Percentiles rank a stretch among this genome's conserved stretches.
Conservation (phyloP, 768 basidiomycete genomes). For the Hygrophoropsis aurantiaca region DNA sequence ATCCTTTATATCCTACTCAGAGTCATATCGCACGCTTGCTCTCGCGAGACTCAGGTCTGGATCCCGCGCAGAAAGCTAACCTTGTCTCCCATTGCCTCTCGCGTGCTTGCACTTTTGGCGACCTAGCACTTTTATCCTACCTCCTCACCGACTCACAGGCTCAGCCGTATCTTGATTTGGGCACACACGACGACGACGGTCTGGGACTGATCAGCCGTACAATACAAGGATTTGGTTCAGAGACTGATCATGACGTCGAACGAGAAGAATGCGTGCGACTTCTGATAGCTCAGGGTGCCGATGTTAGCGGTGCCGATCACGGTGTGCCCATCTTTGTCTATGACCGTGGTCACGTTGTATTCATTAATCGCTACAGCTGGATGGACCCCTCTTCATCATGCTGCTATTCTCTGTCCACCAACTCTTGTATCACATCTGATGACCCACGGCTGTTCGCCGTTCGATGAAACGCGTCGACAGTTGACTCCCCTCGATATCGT, state of each 20-base stretch:
- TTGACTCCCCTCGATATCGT: constrained; percentile 89
- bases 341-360: constrained; percentile 2
- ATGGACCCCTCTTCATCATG: constrained; percentile 95
- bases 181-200: constrained; percentile 80
- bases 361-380: constrained; percentile 54
- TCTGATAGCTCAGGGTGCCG: constrained; percentile 76
- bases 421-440: constrained; percentile 90
- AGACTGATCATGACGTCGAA: constrained; percentile 82
- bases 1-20: constrained; percentile 74
- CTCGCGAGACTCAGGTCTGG: constrained; percentile 65
- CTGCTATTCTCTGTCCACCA: constrained; percentile 84
- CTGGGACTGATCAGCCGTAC: constrained; percentile 74
- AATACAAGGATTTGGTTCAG: constrained; percentile 81
- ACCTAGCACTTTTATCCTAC: constrained; percentile 68
- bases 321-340: constrained; percentile 41
- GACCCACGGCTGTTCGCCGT: constrained; percentile 87
- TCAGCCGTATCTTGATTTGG: constrained; percentile 66
- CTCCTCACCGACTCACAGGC: constrained; percentile 69
- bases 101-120: constrained; percentile 78
- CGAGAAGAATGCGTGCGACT: constrained; percentile 87
- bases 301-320: constrained; percentile 59
- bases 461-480: constrained; percentile 72
- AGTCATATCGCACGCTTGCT: constrained; percentile 61
- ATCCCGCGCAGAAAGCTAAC: constrained; percentile 63
- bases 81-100: constrained; percentile 73